phyloP scores from a whole-genome alignment of 306 rosid genomes.

The Mimosa bimucronata region DNA sequence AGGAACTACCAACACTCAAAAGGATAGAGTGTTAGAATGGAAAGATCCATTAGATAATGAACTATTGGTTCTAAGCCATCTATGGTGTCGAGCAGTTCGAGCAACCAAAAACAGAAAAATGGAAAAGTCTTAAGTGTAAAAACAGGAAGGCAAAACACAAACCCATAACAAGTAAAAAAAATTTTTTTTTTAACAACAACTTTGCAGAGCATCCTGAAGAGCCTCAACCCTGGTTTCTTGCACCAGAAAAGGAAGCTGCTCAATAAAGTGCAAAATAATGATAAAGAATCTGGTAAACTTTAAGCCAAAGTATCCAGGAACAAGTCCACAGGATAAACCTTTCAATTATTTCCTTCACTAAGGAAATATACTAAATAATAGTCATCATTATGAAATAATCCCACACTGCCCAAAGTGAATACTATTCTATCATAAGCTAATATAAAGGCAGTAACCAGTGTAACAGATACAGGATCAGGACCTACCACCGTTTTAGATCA shows the following conservation, averaged over 20 bases:
- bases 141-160: background rate
- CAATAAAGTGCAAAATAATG: conserved; percentile 20
- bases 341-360: conserved; percentile 20
- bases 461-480: conserved; percentile 14
- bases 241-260: conserved; percentile 13
- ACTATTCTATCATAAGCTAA: background rate
- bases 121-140: too few species aligned
- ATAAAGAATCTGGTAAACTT: background rate
- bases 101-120: too few species aligned
- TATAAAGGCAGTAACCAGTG: conserved; percentile 8
- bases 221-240: conserved; percentile 16
- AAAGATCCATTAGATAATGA: too few species aligned
- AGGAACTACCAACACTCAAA: background rate
- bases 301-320: background rate
- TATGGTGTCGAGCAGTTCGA: too few species aligned
- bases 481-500: background rate
- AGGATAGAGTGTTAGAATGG: too few species aligned
- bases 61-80: too few species aligned
- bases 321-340: conserved; percentile 1
- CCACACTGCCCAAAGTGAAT: conserved; percentile 4
- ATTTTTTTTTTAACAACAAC: background rate
- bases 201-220: conserved; percentile 11
- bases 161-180: background rate
- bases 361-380: conserved; percentile 6
- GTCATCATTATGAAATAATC: conserved; percentile 19